Conservation (phyloP, 139 green algal species). For the Auxenochlorella pyrenoidosa region DNA sequence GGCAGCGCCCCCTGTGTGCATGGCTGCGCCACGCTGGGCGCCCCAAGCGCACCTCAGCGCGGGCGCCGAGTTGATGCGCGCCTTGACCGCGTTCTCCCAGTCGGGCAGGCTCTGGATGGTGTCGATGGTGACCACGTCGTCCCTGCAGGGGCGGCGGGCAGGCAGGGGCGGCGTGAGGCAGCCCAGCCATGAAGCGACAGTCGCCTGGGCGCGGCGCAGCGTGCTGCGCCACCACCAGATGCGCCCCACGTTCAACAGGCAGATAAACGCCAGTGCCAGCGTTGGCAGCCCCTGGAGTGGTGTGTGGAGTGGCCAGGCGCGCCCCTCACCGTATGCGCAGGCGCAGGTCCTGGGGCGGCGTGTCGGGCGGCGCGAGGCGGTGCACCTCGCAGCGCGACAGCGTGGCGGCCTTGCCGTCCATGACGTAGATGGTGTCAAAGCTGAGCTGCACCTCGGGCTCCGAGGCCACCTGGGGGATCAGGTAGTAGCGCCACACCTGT, state of each 20-base stretch:
- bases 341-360: slow-evolving; percentile 26
- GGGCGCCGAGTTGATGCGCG: not conserved
- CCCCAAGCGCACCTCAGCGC: slow-evolving; percentile 10
- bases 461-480: not conserved
- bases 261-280: too few species aligned
- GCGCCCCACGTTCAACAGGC: too few species aligned
- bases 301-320: too few species aligned
- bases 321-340: slow-evolving; percentile 27
- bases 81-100: slow-evolving; percentile 30
- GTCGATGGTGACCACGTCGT: slow-evolving; percentile 41
- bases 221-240: too few species aligned
- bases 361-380: slow-evolving; percentile 33
- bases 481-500: slow-evolving; percentile 20
- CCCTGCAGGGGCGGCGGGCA: not conserved
- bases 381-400: slow-evolving; percentile 14
- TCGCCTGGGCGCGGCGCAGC: too few species aligned
- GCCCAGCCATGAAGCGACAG: too few species aligned
- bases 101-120: slow-evolving; percentile 13
- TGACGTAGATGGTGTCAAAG: slow-evolving; percentile 35
- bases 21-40: too few species aligned
- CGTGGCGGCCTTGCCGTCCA: slow-evolving; percentile 36
- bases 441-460: slow-evolving; percentile 33
- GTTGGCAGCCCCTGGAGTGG: not conserved
- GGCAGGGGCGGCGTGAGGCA: too few species aligned
- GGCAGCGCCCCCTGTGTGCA: too few species aligned